A percentile compares a stretch with the other conserved stretches of the same genome.
These are phyloP conservation scores for Craterostigma plantagineum DNA, from an alignment of 257 asterid genomes.

Conservation along the genomic window DNA sequence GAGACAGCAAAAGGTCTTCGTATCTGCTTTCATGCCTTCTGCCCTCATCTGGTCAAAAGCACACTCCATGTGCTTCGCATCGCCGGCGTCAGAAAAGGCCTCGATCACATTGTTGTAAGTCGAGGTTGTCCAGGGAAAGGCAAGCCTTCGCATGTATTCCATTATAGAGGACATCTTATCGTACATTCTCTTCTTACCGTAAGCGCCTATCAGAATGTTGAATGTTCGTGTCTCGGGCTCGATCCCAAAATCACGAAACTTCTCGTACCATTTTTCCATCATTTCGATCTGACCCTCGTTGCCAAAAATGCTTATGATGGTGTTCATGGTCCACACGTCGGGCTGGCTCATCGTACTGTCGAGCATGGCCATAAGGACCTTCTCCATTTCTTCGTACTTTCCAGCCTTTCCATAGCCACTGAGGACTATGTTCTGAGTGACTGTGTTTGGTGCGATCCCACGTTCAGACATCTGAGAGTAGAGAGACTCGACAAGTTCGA, in stretches of 20 bases:
- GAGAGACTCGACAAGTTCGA: conserved; percentile 56
- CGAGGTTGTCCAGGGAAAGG: conserved; percentile 86
- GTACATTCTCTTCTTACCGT: conserved; percentile 76
- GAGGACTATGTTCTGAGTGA: conserved; percentile 72
- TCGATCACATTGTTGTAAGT: conserved; percentile 87
- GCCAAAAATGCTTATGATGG: conserved; percentile 61
- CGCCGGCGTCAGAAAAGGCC: conserved; percentile 78
- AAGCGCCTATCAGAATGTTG: conserved; percentile 78
- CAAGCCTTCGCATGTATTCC: conserved; percentile 90
- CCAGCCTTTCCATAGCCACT: conserved; percentile 83
- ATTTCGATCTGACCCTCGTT: conserved; percentile 63
- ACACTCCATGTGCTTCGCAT: conserved; percentile 65
- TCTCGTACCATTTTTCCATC: conserved; percentile 96
- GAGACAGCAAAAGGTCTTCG: conserved; percentile 76
- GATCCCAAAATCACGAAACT: conserved; percentile 58
- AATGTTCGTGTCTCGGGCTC: conserved; percentile 77
- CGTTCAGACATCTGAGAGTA: conserved; percentile 53
- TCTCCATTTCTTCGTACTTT: conserved; percentile 75
- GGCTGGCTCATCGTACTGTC: conserved; percentile 37
- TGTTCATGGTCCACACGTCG: conserved; percentile 89
- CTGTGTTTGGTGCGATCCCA: conserved; percentile 58
- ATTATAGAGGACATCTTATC: conserved; percentile 89
- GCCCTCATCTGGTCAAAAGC: conserved; percentile 76
- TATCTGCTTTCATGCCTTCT: conserved; percentile 67
- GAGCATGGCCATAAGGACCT: conserved; percentile 53